phyloP scores from a whole-genome alignment of 129 eudicot species.

The Dittrichia graveolens region DNA sequence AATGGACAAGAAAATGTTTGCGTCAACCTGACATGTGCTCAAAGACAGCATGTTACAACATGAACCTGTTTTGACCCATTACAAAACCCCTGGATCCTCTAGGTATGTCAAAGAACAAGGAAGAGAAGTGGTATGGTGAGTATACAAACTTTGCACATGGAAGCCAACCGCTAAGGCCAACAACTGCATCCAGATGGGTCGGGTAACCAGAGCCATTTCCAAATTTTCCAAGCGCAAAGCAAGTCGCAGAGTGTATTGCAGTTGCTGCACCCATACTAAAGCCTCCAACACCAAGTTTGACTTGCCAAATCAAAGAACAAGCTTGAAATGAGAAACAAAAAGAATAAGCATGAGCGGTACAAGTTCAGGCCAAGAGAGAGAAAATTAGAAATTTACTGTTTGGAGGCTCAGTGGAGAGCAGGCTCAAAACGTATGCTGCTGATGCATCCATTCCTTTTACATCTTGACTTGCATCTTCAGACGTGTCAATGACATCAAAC shows the following conservation, averaged over 20 bases:
- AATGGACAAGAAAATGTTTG: background rate
- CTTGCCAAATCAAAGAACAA: constrained; percentile 34
- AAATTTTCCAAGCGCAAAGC: constrained; percentile 61
- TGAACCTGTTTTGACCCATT: background rate
- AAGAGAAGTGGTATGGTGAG: constrained; percentile 2
- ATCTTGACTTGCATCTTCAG: constrained; percentile 67
- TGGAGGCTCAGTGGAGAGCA: constrained; percentile 59
- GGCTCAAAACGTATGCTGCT: constrained; percentile 63
- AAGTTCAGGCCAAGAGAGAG: background rate
- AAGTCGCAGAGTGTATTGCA: constrained; percentile 63
- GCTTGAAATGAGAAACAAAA: constrained; percentile 2
- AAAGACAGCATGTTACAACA: background rate
- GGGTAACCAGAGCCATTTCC: constrained; percentile 57
- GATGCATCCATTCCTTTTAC: constrained; percentile 73
- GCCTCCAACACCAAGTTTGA: constrained; percentile 77
- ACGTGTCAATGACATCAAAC: constrained; percentile 67
- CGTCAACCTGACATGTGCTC: too few relatives aligned
- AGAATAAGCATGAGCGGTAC: background rate
- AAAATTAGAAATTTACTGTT: constrained; percentile 45
- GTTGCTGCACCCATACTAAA: constrained; percentile 91
- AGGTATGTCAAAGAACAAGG: background rate
- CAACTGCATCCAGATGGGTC: constrained; percentile 55
- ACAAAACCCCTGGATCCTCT: background rate
- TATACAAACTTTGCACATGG: constrained; percentile 64
- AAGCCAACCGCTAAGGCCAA: constrained; percentile 86